Percentiles rank a stretch among this genome's conserved stretches.
Conservation (phyloP, 2,329 filamentous ascomycete genomes). For the Calonectria crousiana region DNA sequence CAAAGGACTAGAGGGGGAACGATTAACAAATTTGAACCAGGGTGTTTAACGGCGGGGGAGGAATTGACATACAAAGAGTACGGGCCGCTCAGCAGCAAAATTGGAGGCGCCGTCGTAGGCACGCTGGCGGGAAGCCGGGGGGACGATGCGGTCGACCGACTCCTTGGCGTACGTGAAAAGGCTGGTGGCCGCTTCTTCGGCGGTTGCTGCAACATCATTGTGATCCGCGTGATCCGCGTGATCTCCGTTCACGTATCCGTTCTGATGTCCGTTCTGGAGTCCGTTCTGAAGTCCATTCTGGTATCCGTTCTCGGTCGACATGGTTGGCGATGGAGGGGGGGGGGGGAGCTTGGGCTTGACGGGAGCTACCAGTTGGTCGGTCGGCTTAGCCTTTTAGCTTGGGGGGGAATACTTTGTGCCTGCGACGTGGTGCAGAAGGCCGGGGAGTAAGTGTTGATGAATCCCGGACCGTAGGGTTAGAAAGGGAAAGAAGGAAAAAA, state of each 20-base stretch:
- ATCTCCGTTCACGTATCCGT: neutral
- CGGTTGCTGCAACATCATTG: constrained; percentile 39
- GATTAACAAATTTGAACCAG: neutral
- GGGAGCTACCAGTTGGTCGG: neutral
- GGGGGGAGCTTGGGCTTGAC: neutral
- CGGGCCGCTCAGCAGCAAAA: constrained; percentile 74
- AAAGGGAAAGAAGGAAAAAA: neutral
- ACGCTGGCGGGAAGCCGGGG: constrained; percentile 70
- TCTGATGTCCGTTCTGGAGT: constrained; percentile 23
- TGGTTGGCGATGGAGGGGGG: neutral
- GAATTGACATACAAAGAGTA: constrained; percentile 71
- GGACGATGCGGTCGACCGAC: constrained; percentile 65
- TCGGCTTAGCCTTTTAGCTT: neutral
- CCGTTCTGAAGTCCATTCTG: constrained; percentile 26
- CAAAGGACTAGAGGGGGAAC: constrained; percentile 68
- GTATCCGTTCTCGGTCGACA: constrained; percentile 27
- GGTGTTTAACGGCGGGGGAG: neutral
- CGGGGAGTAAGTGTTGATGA: neutral
- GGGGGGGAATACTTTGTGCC: neutral
- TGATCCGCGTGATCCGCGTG: neutral
- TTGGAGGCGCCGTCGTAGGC: constrained; percentile 64
- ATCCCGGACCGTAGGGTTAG: neutral
- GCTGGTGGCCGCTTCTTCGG: constrained; percentile 50
- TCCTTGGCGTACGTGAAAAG: constrained; percentile 56
- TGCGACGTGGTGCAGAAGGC: neutral